Evolutionary conservation across 2,329 filamentous ascomycete genomes (phyloP), one percentile per base, ranked within the genome.

Genomic region (Colletotrichum sp.): DNA sequence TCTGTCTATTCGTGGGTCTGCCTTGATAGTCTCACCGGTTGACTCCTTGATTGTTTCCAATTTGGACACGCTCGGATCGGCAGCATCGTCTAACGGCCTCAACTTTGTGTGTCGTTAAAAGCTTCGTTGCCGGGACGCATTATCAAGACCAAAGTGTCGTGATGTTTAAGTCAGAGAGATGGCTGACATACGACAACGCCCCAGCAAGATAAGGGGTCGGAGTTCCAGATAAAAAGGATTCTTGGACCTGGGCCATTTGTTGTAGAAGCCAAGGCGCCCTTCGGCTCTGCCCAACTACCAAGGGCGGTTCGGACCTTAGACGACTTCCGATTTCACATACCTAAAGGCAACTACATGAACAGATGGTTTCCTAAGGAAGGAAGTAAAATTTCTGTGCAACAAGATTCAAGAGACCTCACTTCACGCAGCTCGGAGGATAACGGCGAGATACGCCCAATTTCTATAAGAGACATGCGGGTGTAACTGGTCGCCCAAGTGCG

Each of bases 401-500:
- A 18, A 43, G 16, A 43, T 18, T 43, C 1, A 48, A 3, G 9
- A 12, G 38, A 48, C 10, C 9, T 48, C 38, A 2, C 16, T 2
- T 43, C 18, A 43, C 38, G 38, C 38, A 43, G 38, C 38, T 48
- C 2, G n/a, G 3, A 4, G n/a, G 3, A 0, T 21, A 48, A 2
- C 10, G 43, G 4, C 2, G 38, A 48, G n/a, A 48, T 3, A 21
- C 4, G 43, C 18, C 13, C n/a, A 7, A 1, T 48, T 21, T 21
- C n/a, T 48, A n/a, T 21, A 8, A 3, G 4, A 52, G 43, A 21
- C 10, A 21, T 13, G n/a, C 10, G 3, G 3, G n/a, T 1, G 10
- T 2, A 2, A 21, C 10, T 1, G 21, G 2, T 52, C n/a, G n/a
- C n/a, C n/a, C n/a, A 52, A 24, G 2, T 0, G 43, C 16, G 12